These are phyloP conservation scores for Brassica napus DNA, from an alignment of 345 rosid genomes.

Conservation along the genomic window Da-Ae NC_063436.1:439501-440000, in stretches of 20 bases:
- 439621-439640: conserved; percentile 41
- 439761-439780: conserved; percentile 59
- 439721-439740: conserved; percentile 80
- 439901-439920: conserved; percentile 67
- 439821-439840: background rate
- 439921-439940: conserved; percentile 79
- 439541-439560: conserved; percentile 7
- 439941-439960: conserved; percentile 77
- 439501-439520: conserved; percentile 64
- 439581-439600: conserved; percentile 38
- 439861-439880: background rate
- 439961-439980: conserved; percentile 39
- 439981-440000: background rate
- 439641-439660: background rate
- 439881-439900: conserved; percentile 60
- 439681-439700: background rate
- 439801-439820: background rate
- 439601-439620: conserved; percentile 42
- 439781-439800: conserved; percentile 66
- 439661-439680: background rate
- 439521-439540: background rate
- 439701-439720: conserved; percentile 35
- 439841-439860: conserved; percentile 10
- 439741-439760: conserved; percentile 57
- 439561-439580: conserved; percentile 23